Conservation (phyloP, 345 rosid species). For the Camelina laxa region DNA sequence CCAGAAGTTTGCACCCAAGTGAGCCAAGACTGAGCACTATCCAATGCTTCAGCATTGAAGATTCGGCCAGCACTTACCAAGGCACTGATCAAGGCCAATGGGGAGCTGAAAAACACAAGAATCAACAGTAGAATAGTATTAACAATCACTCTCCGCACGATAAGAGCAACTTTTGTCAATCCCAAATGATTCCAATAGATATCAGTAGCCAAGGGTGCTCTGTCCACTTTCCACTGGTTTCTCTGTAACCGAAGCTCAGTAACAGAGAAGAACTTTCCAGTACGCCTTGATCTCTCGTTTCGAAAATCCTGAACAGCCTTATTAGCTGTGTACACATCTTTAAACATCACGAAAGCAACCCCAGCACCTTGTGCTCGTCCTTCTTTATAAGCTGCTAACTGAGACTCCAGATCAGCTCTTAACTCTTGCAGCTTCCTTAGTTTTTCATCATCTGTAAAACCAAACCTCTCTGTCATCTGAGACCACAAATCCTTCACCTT, state of each 20-base stretch:
- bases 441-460: constrained; percentile 72
- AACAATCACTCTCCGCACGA: constrained; percentile 72
- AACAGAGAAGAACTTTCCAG: constrained; percentile 87
- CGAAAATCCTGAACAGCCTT: constrained; percentile 88
- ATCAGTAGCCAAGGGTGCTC: constrained; percentile 95
- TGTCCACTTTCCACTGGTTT: constrained; percentile 97
- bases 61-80: constrained; percentile 83
- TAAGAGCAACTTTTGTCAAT: constrained; percentile 70
- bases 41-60: constrained; percentile 92
- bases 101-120: constrained; percentile 93
- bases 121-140: constrained; percentile 80
- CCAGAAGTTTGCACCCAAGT: constrained; percentile 91
- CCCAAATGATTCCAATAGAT: constrained; percentile 99
- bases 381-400: constrained; percentile 71
- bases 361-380: constrained; percentile 90
- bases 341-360: constrained; percentile 88
- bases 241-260: constrained; percentile 85
- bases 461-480: constrained; percentile 52
- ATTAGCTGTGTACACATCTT: constrained; percentile 94
- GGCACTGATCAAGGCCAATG: constrained; percentile 87
- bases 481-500: constrained; percentile 53
- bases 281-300: constrained; percentile 75
- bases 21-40: constrained; percentile 87
- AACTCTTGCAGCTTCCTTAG: constrained; percentile 74
- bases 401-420: constrained; percentile 78